Evolutionary conservation across 495 filamentous ascomycete genomes (phyloP).

Genomic region (Viridothelium virens): DNA sequence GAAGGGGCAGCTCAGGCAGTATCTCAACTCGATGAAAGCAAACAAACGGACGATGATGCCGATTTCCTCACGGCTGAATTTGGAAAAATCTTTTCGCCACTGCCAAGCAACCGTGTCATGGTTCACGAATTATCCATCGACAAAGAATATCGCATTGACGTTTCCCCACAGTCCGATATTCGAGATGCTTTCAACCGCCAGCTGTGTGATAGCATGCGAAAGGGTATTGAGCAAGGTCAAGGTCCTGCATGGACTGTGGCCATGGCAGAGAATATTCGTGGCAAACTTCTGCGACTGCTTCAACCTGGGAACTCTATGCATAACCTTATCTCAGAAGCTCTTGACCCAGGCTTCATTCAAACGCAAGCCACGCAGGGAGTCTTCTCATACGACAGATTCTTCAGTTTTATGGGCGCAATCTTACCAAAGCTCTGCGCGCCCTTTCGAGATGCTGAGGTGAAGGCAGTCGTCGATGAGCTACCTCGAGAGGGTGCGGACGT

Average conservation of each 20-base stretch:
- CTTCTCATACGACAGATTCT: constrained; percentile 92
- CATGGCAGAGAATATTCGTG: constrained; percentile 77
- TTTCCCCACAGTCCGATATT: constrained; percentile 34
- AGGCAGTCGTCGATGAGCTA: constrained; percentile 60
- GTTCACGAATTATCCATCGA: constrained; percentile 91
- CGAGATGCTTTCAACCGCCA: constrained; percentile 51
- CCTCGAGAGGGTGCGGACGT: constrained; percentile 37
- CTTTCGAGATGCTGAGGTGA: constrained; percentile 76
- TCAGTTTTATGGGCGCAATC: constrained; percentile 77
- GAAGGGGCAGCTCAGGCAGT: not conserved
- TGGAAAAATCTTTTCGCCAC: constrained; percentile 48
- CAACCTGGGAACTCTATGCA: constrained; percentile 73
- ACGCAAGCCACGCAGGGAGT: constrained; percentile 69
- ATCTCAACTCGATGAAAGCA: constrained; percentile 14
- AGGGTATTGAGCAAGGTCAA: constrained; percentile 61
- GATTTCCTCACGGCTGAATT: constrained; percentile 16
- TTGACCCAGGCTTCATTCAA: constrained; percentile 70
- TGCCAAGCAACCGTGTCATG: constrained; percentile 77
- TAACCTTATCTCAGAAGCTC: constrained; percentile 71
- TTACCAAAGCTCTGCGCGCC: constrained; percentile 94
- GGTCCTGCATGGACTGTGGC: constrained; percentile 69
- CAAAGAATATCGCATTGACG: constrained; percentile 63
- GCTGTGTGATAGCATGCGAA: constrained; percentile 70
- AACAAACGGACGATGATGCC: not conserved
- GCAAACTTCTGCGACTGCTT: constrained; percentile 74